These are phyloP conservation scores for Blepharisma stoltei DNA, from an alignment of 73 alveolate species.

Conservation along the genomic window DNA sequence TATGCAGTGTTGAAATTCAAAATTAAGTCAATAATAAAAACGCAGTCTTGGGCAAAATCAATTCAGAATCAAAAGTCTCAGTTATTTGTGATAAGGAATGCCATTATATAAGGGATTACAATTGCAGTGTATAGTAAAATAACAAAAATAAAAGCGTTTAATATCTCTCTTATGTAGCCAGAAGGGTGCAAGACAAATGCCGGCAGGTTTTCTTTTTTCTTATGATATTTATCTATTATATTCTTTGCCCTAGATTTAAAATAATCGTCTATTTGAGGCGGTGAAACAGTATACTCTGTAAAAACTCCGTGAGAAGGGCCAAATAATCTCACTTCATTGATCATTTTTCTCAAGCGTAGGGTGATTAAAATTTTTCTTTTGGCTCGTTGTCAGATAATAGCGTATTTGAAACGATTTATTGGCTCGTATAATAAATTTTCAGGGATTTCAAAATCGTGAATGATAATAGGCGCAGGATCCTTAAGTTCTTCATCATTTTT, in stretches of 20 bases:
- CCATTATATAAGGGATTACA: neutral
- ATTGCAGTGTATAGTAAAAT: neutral
- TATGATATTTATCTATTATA: neutral
- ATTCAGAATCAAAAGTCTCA: neutral
- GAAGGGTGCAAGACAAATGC: neutral
- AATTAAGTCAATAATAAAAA: neutral
- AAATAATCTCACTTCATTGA: neutral
- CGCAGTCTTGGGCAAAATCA: neutral
- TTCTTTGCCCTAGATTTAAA: neutral
- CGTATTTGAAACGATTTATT: neutral
- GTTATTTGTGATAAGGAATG: neutral
- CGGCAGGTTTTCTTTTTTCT: neutral
- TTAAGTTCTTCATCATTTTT: too few relatives aligned
- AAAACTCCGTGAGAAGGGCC: neutral
- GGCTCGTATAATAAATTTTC: too few relatives aligned
- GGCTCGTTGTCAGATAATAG: conserved; percentile 1
- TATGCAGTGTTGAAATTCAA: neutral
- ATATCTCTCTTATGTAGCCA: neutral
- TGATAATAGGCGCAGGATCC: too few relatives aligned
- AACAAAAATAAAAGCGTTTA: neutral
- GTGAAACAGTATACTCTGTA: neutral
- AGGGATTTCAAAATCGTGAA: too few relatives aligned
- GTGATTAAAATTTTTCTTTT: neutral
- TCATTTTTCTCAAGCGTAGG: neutral
- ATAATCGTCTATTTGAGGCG: neutral